These are phyloP conservation scores for Xylaria nigripes DNA, from an alignment of 495 filamentous ascomycete genomes.

Conservation along the genomic window DNA sequence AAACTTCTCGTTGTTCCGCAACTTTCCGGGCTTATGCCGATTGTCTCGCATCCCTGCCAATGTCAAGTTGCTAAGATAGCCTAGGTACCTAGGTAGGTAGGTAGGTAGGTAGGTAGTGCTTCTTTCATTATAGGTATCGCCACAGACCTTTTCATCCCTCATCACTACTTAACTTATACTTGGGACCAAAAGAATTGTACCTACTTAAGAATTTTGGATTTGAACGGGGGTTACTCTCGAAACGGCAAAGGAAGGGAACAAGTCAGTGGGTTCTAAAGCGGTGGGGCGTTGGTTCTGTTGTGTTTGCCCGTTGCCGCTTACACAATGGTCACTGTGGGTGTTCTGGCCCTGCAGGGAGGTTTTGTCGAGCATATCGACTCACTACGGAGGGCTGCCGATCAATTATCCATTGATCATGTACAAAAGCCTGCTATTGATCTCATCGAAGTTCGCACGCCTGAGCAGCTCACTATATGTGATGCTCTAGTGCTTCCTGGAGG, in stretches of 20 bases:
- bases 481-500: conserved; percentile 88
- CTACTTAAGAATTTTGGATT: too few species aligned
- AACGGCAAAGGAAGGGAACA: not conserved
- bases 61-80: not conserved
- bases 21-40: not conserved
- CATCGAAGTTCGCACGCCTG: conserved; percentile 68
- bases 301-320: not conserved
- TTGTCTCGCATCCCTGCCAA: not conserved
- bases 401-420: conserved; percentile 19
- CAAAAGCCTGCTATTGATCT: conserved; percentile 41
- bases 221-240: too few species aligned
- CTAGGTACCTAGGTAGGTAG: too few species aligned
- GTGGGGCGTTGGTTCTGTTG: not conserved
- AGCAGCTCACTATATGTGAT: conserved; percentile 64
- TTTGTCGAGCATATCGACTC: conserved; percentile 82
- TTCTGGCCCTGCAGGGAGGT: conserved; percentile 88
- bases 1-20: not conserved
- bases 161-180: too few species aligned
- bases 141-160: too few species aligned
- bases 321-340: conserved; percentile 57
- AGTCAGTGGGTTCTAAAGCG: not conserved
- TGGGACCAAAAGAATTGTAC: too few species aligned
- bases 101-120: too few species aligned
- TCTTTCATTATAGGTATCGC: too few species aligned
- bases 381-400: conserved; percentile 55